phyloP scores from a whole-genome alignment of 164 flowering plant species.

The Echeveria elegans region DNA sequence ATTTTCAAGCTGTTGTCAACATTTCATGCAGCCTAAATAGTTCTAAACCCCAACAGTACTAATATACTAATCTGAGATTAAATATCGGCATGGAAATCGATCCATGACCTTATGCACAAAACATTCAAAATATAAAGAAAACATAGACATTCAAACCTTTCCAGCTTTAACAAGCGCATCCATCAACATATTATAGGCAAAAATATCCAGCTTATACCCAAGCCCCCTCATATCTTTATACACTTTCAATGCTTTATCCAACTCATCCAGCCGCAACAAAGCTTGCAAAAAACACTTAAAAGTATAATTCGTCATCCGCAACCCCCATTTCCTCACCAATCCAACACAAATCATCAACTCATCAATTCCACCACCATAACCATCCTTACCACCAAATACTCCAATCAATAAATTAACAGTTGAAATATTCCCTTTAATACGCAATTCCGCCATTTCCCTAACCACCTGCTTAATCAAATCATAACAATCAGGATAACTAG shows the following conservation, averaged over 20 bases:
- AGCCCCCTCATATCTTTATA: slow-evolving; percentile 48
- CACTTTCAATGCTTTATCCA: slow-evolving; percentile 33
- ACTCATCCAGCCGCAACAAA: slow-evolving; percentile 31
- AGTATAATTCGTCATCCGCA: slow-evolving; percentile 57
- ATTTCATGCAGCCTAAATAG: neutral
- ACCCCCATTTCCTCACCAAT: slow-evolving; percentile 63
- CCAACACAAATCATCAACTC: slow-evolving; percentile 43
- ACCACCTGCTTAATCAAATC: slow-evolving; percentile 28
- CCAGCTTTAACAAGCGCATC: slow-evolving; percentile 65
- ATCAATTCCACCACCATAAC: slow-evolving; percentile 26
- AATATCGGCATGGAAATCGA: neutral
- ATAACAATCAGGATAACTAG: slow-evolving; percentile 19
- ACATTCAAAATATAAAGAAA: neutral
- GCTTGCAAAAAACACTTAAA: slow-evolving; percentile 83
- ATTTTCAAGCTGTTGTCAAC: neutral
- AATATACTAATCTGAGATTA: neutral
- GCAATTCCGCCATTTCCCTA: slow-evolving; percentile 46
- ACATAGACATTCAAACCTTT: slow-evolving; percentile 42
- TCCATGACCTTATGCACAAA: neutral
- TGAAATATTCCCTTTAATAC: slow-evolving; percentile 55
- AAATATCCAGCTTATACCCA: slow-evolving; percentile 54
- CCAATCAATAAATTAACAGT: slow-evolving; percentile 73
- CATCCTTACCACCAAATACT: slow-evolving; percentile 1
- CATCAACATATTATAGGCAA: slow-evolving; percentile 75
- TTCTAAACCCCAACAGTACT: neutral